Percentiles rank a stretch among this genome's conserved stretches.
These are phyloP conservation scores for Sarocladiaceae sp. DNA, from an alignment of 2,329 filamentous ascomycete species.

Conservation along the genomic window DNA sequence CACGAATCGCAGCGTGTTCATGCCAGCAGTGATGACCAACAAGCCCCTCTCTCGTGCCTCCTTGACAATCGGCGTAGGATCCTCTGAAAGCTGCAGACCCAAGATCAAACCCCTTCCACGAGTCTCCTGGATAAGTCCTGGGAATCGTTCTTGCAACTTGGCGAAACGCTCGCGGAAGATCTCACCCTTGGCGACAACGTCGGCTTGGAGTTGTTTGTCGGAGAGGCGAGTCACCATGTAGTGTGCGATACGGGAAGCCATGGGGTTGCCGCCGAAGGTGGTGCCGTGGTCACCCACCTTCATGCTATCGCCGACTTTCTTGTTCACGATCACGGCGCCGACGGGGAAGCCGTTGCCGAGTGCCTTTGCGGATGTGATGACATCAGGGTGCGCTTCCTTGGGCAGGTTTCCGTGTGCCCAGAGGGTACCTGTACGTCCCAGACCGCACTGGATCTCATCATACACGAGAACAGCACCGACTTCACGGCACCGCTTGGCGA, in stretches of 20 bases:
- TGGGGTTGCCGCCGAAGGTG: slow-evolving; percentile 89
- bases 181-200: slow-evolving; percentile 62
- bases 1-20: slow-evolving; percentile 88
- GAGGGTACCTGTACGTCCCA: slow-evolving; percentile 79
- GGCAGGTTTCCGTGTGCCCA: slow-evolving; percentile 83
- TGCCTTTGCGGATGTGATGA: slow-evolving; percentile 92
- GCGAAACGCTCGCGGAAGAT: slow-evolving; percentile 46
- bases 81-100: slow-evolving; percentile 74
- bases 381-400: slow-evolving; percentile 81
- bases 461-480: slow-evolving; percentile 88
- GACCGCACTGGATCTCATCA: slow-evolving; percentile 95
- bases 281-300: slow-evolving; percentile 79
- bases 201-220: slow-evolving; percentile 63
- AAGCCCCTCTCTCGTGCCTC: slow-evolving; percentile 84
- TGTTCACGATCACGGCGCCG: slow-evolving; percentile 57
- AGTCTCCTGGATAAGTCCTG: slow-evolving; percentile 70
- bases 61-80: slow-evolving; percentile 71
- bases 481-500: slow-evolving; percentile 80
- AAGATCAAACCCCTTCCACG: slow-evolving; percentile 82
- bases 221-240: slow-evolving; percentile 77
- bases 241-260: slow-evolving; percentile 79
- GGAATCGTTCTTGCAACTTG: slow-evolving; percentile 46
- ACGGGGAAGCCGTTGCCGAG: slow-evolving; percentile 96
- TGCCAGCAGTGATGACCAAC: slow-evolving; percentile 87
- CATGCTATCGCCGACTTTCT: slow-evolving; percentile 36